Percentiles rank a stretch among this genome's conserved stretches.
These are phyloP conservation scores for Citropsis articulata DNA, from an alignment of 345 rosid species.

Conservation along the genomic window DNA sequence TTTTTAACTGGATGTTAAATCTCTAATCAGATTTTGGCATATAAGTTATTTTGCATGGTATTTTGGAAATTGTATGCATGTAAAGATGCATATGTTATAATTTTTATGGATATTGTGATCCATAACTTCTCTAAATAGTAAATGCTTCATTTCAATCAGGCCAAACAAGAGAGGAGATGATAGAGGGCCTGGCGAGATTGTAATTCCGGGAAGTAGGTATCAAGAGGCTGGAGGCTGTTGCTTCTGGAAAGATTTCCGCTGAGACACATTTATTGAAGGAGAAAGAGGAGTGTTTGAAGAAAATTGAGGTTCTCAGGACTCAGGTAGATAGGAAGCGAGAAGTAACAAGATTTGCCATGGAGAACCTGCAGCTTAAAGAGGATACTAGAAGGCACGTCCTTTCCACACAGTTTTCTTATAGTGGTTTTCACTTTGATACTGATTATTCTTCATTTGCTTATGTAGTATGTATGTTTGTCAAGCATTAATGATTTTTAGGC, in stretches of 20 bases:
- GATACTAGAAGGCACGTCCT: constrained; percentile 78
- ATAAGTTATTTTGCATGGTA: too few species aligned
- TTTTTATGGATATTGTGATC: not conserved
- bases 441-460: not conserved
- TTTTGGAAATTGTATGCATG: too few species aligned
- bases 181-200: constrained; percentile 83
- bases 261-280: constrained; percentile 81
- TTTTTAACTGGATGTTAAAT: too few species aligned
- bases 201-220: constrained; percentile 83
- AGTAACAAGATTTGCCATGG: constrained; percentile 96
- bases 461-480: not conserved
- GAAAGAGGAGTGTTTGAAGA: constrained; percentile 74
- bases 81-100: not conserved
- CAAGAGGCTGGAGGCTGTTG: constrained; percentile 83
- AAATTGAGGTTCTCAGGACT: constrained; percentile 72
- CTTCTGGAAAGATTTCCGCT: constrained; percentile 73
- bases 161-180: constrained; percentile 80
- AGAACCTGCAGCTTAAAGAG: constrained; percentile 84
- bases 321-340: constrained; percentile 87
- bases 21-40: too few species aligned
- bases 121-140: too few species aligned
- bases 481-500: not conserved
- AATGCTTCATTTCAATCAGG: constrained; percentile 43
- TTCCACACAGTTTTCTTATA: not conserved
- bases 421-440: not conserved